Base-by-base conservation (phyloP, 139 green algal species). In the Tetraselmis chui region DNA sequence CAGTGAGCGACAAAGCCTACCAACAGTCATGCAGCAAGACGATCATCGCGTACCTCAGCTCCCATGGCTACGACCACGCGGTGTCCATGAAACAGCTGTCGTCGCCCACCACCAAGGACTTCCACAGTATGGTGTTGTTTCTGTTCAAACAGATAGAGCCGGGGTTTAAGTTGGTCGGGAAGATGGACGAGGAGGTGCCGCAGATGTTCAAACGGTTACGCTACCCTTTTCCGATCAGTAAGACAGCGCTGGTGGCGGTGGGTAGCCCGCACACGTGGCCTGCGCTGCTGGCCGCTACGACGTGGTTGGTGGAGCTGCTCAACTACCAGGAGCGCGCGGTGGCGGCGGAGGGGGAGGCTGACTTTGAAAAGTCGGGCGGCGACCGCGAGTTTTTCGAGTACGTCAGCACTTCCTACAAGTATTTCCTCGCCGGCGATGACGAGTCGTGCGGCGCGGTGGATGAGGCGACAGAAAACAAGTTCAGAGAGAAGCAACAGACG, bases 211-310 rank as follows among this genome's bases (percentile, higher is more conserved):
- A 98, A 89, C 91, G 94, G 29, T 88, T 98, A 26, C 88, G 91
- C 59, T 98, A 98, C 85, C 95, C 95, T 2, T 98, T 98, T 81
- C 45, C 29, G 5, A 96, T 98, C 87, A 92, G 82, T 87, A 98
- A 98, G 83, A 93, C 82, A 32, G 92, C 93, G 26, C 85, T 98
- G 76, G 95, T 93, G 78, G 93, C 95, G 0, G 95, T 98, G 0
- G 95, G 95, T 79, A 94, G 85, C 81, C 93, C 95, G 0, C 94
- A 98, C 88, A 97, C 95, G 1, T 98, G 95, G 95, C 95, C 95
- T 0, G 87, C 85, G 5, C 86, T 96, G 76, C 89, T 98, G 29
- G 94, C 94, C 28, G 93, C 95, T 0, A 83, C 98, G 24, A 88
- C 83, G 0, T 98, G 95, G 95, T 85, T 98, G 30, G 93, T 97